Conservation (phyloP, 2,329 filamentous ascomycete species). For the Hypoxylon sp. region DNA sequence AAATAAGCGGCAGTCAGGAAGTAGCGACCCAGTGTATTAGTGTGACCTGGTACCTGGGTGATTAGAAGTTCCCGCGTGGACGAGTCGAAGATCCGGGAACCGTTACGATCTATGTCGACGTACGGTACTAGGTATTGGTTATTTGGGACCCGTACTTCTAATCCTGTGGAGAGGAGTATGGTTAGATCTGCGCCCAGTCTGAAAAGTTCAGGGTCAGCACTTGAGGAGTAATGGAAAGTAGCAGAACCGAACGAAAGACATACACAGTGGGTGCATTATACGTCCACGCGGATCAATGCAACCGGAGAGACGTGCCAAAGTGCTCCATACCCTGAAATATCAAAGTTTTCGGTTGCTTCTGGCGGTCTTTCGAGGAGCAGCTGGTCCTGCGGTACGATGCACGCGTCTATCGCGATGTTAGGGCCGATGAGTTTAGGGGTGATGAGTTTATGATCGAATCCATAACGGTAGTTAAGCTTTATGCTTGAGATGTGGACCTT, state of each 20-base stretch:
- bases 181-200: slow-evolving; percentile 51
- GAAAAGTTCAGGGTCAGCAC: neutral
- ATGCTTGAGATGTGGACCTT: slow-evolving; percentile 45
- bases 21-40: slow-evolving; percentile 50
- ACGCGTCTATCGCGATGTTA: slow-evolving; percentile 44
- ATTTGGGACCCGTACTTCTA: slow-evolving; percentile 50
- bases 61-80: slow-evolving; percentile 47
- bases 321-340: slow-evolving; percentile 31
- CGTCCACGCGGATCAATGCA: slow-evolving; percentile 38
- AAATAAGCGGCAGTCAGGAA: slow-evolving; percentile 54
- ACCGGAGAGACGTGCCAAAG: slow-evolving; percentile 24
- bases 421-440: too few relatives aligned
- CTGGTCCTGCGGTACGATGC: slow-evolving; percentile 51
- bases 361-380: slow-evolving; percentile 49
- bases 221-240: neutral
- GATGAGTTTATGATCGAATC: slow-evolving; percentile 48
- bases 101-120: slow-evolving; percentile 47
- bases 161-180: slow-evolving; percentile 47
- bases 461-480: slow-evolving; percentile 48
- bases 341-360: slow-evolving; percentile 41
- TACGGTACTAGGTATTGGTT: slow-evolving; percentile 49
- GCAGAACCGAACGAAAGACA: neutral
- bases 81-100: slow-evolving; percentile 41
- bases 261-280: slow-evolving; percentile 12
- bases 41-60: slow-evolving; percentile 37